These are phyloP conservation scores for Chernovozyma sophiae-reginae DNA, from an alignment of 1,139 yeast species.

Conservation along the genomic window DNA sequence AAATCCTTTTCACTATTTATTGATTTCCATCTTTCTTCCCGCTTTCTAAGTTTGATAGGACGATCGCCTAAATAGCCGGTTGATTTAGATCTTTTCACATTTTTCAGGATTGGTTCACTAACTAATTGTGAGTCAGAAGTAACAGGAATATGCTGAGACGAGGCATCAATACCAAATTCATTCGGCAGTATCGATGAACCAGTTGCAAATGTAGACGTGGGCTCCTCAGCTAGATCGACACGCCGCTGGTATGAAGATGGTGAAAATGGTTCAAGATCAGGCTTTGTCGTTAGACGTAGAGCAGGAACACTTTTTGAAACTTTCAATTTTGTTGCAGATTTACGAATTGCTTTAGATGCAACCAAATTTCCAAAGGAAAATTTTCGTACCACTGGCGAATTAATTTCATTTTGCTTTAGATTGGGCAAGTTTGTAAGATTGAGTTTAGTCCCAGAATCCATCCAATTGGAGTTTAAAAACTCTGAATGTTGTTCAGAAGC, in stretches of 20 bases:
- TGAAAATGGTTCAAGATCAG: not conserved
- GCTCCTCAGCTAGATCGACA: not conserved
- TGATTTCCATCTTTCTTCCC: slow-evolving; percentile 26
- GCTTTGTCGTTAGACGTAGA: not conserved
- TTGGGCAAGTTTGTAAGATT: not conserved
- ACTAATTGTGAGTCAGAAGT: not conserved
- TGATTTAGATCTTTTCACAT: slow-evolving; percentile 24
- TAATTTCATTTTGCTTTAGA: not conserved
- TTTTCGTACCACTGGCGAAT: not conserved
- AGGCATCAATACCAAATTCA: not conserved
- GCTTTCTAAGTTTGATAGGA: slow-evolving; percentile 11
- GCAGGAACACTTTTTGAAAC: not conserved
- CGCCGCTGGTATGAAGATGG: too few relatives aligned
- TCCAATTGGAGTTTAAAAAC: slow-evolving; percentile 16
- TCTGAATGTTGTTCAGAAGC: slow-evolving; percentile 5
- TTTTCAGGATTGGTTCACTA: too few relatives aligned
- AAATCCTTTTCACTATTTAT: slow-evolving; percentile 30
- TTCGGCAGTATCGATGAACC: not conserved
- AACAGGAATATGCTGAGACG: not conserved
- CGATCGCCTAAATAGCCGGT: slow-evolving; percentile 17
- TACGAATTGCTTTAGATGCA: not conserved
- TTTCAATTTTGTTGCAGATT: not conserved
- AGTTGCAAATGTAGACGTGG: not conserved
- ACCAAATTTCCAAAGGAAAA: not conserved
- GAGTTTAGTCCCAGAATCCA: slow-evolving; percentile 13